These are phyloP conservation scores for Rhizopogon vesiculosus DNA, from an alignment of 768 basidiomycete species.

Conservation along the genomic window DNA sequence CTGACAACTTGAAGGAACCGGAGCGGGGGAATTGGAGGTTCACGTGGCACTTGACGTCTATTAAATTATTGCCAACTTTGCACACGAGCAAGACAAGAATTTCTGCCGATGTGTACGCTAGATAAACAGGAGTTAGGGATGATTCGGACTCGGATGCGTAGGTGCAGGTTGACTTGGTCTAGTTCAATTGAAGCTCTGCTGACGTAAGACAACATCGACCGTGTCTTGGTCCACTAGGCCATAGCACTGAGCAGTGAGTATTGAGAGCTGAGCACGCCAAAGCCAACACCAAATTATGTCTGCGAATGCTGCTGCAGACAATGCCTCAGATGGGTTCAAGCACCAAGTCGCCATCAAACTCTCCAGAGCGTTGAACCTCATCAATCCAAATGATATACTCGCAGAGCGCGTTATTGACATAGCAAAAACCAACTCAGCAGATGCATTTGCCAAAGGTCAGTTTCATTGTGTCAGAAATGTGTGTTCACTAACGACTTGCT, in stretches of 20 bases:
- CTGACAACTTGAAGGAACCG: too few species aligned
- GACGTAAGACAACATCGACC: background rate
- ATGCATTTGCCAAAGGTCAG: slow-evolving; percentile 67
- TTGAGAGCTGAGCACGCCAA: too few species aligned
- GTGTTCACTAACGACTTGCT: background rate
- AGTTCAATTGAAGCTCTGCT: background rate
- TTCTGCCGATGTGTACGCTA: too few species aligned
- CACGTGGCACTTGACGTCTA: too few species aligned
- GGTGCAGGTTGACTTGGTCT: too few species aligned
- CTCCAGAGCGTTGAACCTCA: slow-evolving; percentile 70
- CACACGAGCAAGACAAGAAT: too few species aligned
- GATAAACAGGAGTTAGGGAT: too few species aligned
- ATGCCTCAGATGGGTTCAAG: slow-evolving; percentile 40
- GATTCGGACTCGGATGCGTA: too few species aligned
- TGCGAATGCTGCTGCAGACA: background rate
- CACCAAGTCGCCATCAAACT: slow-evolving; percentile 76
- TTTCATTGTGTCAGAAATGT: slow-evolving; percentile 1
- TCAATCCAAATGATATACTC: slow-evolving; percentile 82
- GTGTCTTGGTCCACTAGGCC: too few species aligned
- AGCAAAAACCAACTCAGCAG: slow-evolving; percentile 60
- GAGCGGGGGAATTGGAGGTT: too few species aligned
- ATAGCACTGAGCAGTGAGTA: too few species aligned
- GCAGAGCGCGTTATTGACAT: slow-evolving; percentile 78
- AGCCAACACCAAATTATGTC: background rate
- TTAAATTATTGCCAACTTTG: too few species aligned